Evolutionary conservation across 352 stramenopile species (phyloP).

Genomic region (Phytopythium helicoides): DNA sequence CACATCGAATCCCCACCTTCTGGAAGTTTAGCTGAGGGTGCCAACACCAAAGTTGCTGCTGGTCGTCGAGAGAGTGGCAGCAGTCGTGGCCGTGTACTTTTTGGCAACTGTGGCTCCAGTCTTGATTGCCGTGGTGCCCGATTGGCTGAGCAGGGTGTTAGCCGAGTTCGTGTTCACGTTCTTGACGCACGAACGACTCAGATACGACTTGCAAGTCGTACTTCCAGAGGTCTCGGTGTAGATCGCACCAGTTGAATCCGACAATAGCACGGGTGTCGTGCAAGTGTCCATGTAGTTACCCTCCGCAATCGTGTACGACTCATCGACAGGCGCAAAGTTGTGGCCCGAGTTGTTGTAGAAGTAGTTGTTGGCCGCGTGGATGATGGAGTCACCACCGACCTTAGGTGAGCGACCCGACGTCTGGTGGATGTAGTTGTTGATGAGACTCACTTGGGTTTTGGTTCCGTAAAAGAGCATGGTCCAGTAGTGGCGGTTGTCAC

Average conservation of each 20-base stretch:
- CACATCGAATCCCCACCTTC: too few species aligned
- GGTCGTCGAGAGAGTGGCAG: conserved; percentile 12
- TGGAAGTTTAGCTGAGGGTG: conserved; percentile 4
- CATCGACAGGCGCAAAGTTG: conserved; percentile 12
- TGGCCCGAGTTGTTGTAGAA: conserved; percentile 18
- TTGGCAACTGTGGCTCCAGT: conserved; percentile 10
- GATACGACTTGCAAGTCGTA: conserved; percentile 13
- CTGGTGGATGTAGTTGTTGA: conserved; percentile 34
- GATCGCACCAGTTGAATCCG: conserved; percentile 9
- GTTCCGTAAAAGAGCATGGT: conserved; percentile 39
- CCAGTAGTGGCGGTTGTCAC: conserved; percentile 48
- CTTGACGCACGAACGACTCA: conserved; percentile 15
- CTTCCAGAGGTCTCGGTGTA: conserved; percentile 10
- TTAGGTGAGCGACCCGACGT: conserved; percentile 30
- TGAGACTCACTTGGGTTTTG: conserved; percentile 25
- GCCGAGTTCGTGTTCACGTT: conserved; percentile 14
- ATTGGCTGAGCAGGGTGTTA: conserved; percentile 12
- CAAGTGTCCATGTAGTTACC: conserved; percentile 29
- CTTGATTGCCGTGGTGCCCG: conserved; percentile 16
- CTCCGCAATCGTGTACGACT: conserved; percentile 19
- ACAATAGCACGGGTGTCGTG: conserved; percentile 16
- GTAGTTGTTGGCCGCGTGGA: conserved; percentile 26
- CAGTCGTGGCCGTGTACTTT: conserved; percentile 13
- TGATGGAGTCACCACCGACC: conserved; percentile 18
- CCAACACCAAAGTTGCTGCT: conserved; percentile 26